Evolutionary conservation across 371 early-diverging fungal species (phyloP), one percentile per base, ranked within the genome.

Genomic region (Circinella minor): DNA sequence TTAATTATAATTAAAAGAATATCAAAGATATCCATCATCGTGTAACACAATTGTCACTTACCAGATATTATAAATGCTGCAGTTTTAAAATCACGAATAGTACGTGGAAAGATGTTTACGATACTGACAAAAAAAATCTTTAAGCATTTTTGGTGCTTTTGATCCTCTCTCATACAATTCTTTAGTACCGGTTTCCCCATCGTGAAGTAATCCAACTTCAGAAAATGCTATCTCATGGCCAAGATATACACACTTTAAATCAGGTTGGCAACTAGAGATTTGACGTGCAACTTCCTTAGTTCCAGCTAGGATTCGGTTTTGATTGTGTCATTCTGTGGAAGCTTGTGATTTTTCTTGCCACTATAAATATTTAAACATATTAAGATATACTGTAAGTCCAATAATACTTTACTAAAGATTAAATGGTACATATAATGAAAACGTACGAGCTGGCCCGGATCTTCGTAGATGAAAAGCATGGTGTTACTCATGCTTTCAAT

Each of bases 211-310:
- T 14, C 47, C 68, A 48, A 62, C 68, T 46, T 68, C 68, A 38
- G 38, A 14, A 48, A 57, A 62, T 11, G 55, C 68, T 8, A 68
- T 20, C 39, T 68, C 68, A 9, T 59, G 47, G 8, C 36, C 57
- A 61, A 34, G 37, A 38, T 43, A 68, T 8, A 54, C 55, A 43
- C 51, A 65, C 39, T 65, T 37, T 49, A 61, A 55, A 65, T 20
- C 66, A 57, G 61, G 64, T 57, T 48, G 64, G 59, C 65, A 60
- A 60, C 39, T n/a, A n/a, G n/a, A n/a, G n/a, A n/a, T n/a, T n/a
- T n/a, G n/a, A n/a, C n/a, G n/a, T n/a, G n/a, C n/a, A n/a, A n/a
- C n/a, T n/a, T n/a, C n/a, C n/a, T n/a, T n/a, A n/a, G n/a, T n/a
- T n/a, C n/a, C n/a, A n/a, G n/a, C 71, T 10, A 17, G 17, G 27